These are phyloP conservation scores for Gymnopilus dilepis DNA, from an alignment of 768 basidiomycete species.

Conservation along the genomic window DNA sequence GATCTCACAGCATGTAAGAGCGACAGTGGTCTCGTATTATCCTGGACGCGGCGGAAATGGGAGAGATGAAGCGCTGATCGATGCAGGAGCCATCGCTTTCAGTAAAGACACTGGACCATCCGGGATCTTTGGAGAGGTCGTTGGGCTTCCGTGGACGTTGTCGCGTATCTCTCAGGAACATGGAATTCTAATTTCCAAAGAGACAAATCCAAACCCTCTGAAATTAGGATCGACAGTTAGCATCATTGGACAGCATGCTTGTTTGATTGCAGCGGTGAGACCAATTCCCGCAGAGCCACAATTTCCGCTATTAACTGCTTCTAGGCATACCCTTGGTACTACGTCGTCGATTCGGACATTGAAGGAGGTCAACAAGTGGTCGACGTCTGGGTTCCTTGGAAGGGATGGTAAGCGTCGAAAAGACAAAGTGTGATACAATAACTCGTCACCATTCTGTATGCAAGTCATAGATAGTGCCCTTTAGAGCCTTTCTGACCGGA, in stretches of 20 bases:
- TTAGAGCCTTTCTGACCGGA: no score
- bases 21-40: conserved; percentile 82
- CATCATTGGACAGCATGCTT: conserved; percentile 87
- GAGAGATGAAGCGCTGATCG: conserved; percentile 75
- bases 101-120: conserved; percentile 85
- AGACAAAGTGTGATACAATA: not conserved
- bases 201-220: conserved; percentile 35
- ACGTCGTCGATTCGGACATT: conserved; percentile 72
- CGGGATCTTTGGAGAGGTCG: conserved; percentile 72
- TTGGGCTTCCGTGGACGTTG: conserved; percentile 68
- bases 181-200: conserved; percentile 61
- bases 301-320: not conserved
- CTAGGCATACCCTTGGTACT: conserved; percentile 79
- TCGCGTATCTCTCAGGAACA: conserved; percentile 81
- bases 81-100: conserved; percentile 86
- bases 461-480: no score
- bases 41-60: conserved; percentile 66
- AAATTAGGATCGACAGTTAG: conserved; percentile 67
- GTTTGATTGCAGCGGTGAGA: conserved; percentile 71
- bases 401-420: conserved; percentile 71
- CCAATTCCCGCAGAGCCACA: not conserved
- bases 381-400: conserved; percentile 91
- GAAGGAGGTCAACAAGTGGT: conserved; percentile 59
- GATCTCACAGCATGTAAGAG: conserved; percentile 71
- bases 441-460: no score